Conservation (phyloP, 2,329 filamentous ascomycete species). For the Fulvia fulva region DNA sequence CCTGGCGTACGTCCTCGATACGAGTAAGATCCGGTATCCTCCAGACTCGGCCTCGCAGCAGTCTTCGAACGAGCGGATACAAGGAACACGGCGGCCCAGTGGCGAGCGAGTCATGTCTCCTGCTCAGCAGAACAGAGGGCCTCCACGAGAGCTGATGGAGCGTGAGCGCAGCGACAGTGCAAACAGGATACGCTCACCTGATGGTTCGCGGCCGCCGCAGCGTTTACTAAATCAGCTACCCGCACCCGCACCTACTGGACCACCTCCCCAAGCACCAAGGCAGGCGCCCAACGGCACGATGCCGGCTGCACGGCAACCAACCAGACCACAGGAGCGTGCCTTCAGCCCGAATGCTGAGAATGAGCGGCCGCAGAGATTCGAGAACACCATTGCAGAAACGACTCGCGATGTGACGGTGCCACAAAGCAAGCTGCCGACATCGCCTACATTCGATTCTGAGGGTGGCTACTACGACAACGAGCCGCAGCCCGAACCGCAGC, state of each 20-base stretch:
- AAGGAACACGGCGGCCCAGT: conserved; percentile 25
- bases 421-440: conserved; percentile 18
- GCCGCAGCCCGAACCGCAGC: conserved; percentile 5
- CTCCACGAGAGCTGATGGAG: conserved; percentile 28
- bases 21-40: conserved; percentile 92
- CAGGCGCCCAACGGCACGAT: conserved; percentile 32
- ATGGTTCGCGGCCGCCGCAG: conserved; percentile 16
- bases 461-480: conserved; percentile 9
- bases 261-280: conserved; percentile 63
- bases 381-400: conserved; percentile 14
- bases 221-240: conserved; percentile 52
- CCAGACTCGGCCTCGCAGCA: conserved; percentile 48
- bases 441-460: conserved; percentile 17
- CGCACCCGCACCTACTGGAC: conserved; percentile 57
- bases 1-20: conserved; percentile 88
- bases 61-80: conserved; percentile 30
- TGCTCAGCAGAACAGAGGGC: conserved; percentile 19
- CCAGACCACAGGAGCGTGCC: conserved; percentile 28
- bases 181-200: conserved; percentile 23
- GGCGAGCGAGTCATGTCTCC: conserved; percentile 24
- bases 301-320: conserved; percentile 28
- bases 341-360: conserved; percentile 28
- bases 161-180: conserved; percentile 26
- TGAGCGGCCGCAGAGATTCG: conserved; percentile 26
- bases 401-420: conserved; percentile 10